phyloP scores from a whole-genome alignment of 1,139 yeast species.

The Magnusiomyces magnusii region DNA sequence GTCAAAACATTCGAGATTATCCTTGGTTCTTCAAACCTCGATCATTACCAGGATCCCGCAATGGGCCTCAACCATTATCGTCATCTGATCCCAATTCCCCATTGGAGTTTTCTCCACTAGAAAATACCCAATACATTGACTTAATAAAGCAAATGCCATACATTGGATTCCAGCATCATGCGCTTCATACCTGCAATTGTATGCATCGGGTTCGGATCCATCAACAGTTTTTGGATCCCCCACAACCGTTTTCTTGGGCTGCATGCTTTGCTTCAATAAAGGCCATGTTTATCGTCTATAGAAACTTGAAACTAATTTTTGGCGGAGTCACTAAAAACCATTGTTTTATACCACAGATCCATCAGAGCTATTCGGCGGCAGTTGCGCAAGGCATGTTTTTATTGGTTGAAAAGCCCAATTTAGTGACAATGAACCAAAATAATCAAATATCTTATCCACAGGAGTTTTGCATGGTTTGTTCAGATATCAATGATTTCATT shows the following conservation, averaged over 20 bases:
- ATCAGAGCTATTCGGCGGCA: constrained; percentile 28
- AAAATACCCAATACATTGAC: constrained; percentile 20
- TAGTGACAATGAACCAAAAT: neutral
- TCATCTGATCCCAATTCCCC: neutral
- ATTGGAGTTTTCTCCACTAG: constrained; percentile 6
- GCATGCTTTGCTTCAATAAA: constrained; percentile 25
- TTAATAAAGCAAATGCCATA: constrained; percentile 13
- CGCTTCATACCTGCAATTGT: constrained; percentile 29
- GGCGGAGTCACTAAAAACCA: constrained; percentile 21
- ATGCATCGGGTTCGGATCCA: constrained; percentile 29
- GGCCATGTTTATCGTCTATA: constrained; percentile 25
- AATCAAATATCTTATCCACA: constrained; percentile 6
- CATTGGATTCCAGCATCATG: constrained; percentile 28
- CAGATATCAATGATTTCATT: constrained; percentile 25
- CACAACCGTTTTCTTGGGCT: constrained; percentile 27
- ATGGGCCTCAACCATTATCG: neutral
- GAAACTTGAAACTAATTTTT: constrained; percentile 19
- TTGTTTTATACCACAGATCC: constrained; percentile 26
- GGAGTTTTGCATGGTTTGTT: constrained; percentile 18
- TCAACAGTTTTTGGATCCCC: constrained; percentile 25
- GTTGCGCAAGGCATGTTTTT: constrained; percentile 28
- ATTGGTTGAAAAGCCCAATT: constrained; percentile 18
- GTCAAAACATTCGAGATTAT: constrained; percentile 19
- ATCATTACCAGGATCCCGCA: neutral
- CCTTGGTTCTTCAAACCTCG: constrained; percentile 28